Base-by-base conservation (phyloP, 139 green algal species). In the Nannochloris sp. region DNA sequence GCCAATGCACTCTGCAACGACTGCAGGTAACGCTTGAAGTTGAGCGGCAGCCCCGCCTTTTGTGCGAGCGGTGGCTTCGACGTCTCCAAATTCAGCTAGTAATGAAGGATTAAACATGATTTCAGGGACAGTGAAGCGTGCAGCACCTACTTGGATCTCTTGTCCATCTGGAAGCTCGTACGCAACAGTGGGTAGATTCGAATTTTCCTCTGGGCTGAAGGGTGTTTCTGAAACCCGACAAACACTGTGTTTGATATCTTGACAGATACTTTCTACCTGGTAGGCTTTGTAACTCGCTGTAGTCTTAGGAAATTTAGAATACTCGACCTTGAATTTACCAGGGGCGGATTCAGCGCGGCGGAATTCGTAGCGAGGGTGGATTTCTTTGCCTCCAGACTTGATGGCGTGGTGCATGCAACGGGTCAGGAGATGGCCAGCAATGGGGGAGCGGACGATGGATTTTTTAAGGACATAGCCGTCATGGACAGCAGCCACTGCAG, bases 391-490 rank as follows among this genome's bases (percentile, higher is more conserved):
- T 37, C 78, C 83, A 1, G 64, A 47, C 57, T 89, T 58, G 35
- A 88, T 47, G 1, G 70, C 64, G 27, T 77, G 65, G 31, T 19
- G 23, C 71, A 91, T 81, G 67, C 75, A 78, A 54, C 80, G 54
- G 6, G 82, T 86, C 5, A 96, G 81, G 24, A 90, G 39, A 14
- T 70, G 55, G 10, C 92, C 92, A 3, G 73, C 90, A 29, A 97
- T 10, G 0, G 89, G 84, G 0, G 70, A 80, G 14, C 77, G 74
- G 19, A 70, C 44, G 15, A 96, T 65, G 29, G 74, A 83, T 67
- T 95, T 96, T n/a, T 79, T 57, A 25, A 99, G 84, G 46, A 92
- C 73, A 65, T 90, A 97, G 25, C 92, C 93, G 51, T 97, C 92
- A 38, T 96, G 85, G 27, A 98, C 90, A 9, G 91, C 92, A 10